Evolutionary conservation across 176 grass and related monocot genomes (phyloP), one percentile per base, ranked within the genome.

Genomic region (Eragrostis nindensis): DNA sequence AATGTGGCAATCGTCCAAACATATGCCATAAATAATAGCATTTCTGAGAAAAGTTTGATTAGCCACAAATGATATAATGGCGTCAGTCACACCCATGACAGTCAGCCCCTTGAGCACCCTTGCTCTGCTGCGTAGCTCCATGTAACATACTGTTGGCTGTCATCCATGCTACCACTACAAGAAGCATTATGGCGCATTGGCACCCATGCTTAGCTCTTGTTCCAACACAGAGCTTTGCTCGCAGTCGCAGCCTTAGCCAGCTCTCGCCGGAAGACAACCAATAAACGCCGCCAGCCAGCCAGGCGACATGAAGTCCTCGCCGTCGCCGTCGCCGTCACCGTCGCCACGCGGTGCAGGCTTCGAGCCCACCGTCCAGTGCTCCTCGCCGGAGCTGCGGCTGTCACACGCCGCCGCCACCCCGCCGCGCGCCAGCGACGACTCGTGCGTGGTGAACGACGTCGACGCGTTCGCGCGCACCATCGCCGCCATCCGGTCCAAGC

Each of bases 401-500:
- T 68, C 50, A n/a, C 46, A 49, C 11, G 17, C 70, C 38, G 18
- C 73, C 32, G 16, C 48, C 27, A 73, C 80, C 29, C 61, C 80
- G 29, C 41, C 86, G 9, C 62, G 81, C 18, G 50, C 43, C 69
- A 53, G 60, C 75, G 81, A 88, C 52, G 81, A 84, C 81, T 71
- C 75, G 32, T 88, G 86, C 75, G 69, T 84, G 2, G 76, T 84
- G 30, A 79, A 74, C 53, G 95, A 97, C 68, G 78, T 94, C 14
- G 92, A 97, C 73, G 85, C 89, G 32, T 94, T 97, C 47, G 83
- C 87, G 26, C 88, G 85, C 75, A 94, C 92, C 73, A 82, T 97
- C 60, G 81, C 90, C 7, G 92, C 82, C 73, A 92, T 94, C 46
- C 83, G 89, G 19, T 86, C 89, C 18, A 97, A 89, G 76, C 86